These are phyloP conservation scores for Diaporthe velutina DNA, from an alignment of 2,329 filamentous ascomycete genomes.

Conservation along the genomic window DNA sequence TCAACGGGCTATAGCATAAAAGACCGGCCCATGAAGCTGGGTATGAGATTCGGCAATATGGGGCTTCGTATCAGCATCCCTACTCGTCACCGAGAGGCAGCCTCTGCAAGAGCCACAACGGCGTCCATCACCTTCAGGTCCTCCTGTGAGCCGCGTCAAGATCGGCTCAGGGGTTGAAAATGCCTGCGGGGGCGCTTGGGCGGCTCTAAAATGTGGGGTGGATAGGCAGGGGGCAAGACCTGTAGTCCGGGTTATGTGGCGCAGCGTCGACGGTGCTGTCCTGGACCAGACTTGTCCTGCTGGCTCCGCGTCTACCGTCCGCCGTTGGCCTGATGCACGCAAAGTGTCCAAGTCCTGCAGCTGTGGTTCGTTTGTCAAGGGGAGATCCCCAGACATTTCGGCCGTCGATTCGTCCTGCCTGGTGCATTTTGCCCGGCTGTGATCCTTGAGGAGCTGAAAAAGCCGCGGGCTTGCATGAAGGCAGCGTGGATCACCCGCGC, in stretches of 20 bases:
- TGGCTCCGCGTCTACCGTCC: not conserved
- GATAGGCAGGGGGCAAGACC: slow-evolving; percentile 11
- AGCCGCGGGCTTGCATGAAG: slow-evolving; percentile 33
- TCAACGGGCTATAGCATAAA: not conserved
- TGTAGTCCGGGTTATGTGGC: slow-evolving; percentile 31
- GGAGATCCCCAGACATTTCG: not conserved
- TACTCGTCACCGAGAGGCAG: slow-evolving; percentile 23
- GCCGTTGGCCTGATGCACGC: slow-evolving; percentile 14
- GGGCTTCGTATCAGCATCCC: slow-evolving; percentile 14
- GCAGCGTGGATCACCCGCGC: slow-evolving; percentile 37
- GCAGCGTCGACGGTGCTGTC: slow-evolving; percentile 30
- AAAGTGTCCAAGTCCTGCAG: slow-evolving; percentile 6
- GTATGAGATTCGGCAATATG: not conserved
- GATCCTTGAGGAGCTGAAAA: slow-evolving; percentile 41
- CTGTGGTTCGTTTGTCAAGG: slow-evolving; percentile 3
- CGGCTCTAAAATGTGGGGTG: slow-evolving; percentile 40
- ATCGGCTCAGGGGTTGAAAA: slow-evolving; percentile 38
- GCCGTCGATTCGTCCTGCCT: slow-evolving; percentile 23
- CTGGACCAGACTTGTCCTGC: not conserved
- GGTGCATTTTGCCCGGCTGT: slow-evolving; percentile 18
- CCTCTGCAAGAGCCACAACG: not conserved
- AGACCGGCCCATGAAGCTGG: not conserved
- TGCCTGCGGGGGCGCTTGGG: slow-evolving; percentile 35
- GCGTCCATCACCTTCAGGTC: not conserved
- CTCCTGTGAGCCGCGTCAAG: slow-evolving; percentile 35